Evolutionary conservation across 768 basidiomycete species (phyloP).

Genomic region (Leccinum truebloodii): DNA sequence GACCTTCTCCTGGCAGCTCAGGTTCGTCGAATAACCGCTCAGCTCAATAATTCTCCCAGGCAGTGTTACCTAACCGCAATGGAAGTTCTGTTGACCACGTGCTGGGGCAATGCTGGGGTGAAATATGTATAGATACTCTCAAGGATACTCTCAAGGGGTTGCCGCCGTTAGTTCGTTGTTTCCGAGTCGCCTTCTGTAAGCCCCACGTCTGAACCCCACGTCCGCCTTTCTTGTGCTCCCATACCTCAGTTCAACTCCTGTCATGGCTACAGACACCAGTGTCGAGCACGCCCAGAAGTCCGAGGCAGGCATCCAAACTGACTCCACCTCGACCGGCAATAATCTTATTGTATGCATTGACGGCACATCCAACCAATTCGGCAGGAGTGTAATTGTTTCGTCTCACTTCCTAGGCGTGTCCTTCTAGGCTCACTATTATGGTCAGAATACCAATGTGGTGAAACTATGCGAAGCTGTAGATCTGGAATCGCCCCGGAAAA

Average conservation of each 20-base stretch:
- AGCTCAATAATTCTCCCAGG: no score
- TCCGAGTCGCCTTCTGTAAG: no score
- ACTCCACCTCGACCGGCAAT: conserved; percentile 1
- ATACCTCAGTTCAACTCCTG: no score
- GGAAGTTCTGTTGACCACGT: neutral
- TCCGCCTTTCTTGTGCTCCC: no score
- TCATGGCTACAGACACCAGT: neutral
- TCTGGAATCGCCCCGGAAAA: conserved; percentile 3
- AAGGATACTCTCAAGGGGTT: no score
- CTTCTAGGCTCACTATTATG: neutral
- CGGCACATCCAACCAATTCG: neutral
- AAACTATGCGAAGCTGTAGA: conserved; percentile 7
- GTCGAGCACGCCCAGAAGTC: neutral
- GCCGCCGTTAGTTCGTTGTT: no score
- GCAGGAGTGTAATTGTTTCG: neutral
- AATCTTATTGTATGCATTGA: conserved; percentile 13
- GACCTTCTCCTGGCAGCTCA: no score
- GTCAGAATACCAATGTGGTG: conserved; percentile 1
- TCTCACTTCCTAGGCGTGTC: neutral
- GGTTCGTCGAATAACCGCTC: no score
- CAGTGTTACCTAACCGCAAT: no score
- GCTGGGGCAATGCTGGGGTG: no score
- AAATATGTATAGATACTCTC: no score
- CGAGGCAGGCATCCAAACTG: neutral
- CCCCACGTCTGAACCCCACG: no score